Evolutionary conservation across 1,284 basidiomycete species (phyloP), one percentile per base, ranked within the genome.

Genomic region (Leccinum griseonigrum): DNA sequence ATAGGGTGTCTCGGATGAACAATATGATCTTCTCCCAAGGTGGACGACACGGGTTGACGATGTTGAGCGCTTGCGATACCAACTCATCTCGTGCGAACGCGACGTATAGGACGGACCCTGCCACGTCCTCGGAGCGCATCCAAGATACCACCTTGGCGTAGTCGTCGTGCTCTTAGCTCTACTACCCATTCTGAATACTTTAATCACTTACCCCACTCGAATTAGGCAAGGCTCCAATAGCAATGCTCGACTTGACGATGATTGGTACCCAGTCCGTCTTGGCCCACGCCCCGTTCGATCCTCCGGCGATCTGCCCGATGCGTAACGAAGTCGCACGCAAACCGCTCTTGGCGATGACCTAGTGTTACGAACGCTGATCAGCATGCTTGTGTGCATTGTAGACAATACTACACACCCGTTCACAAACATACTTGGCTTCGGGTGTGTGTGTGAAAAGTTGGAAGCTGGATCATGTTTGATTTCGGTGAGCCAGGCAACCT

Each of bases 371-470:
- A 16, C 3, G 7, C 26, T 56, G 6, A 51, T 10, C 7, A 38
- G 31, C 4, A 57, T 22, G 8, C 0, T 22, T 6, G 9, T 18
- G 32, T 31, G 4, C 18, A 10, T 1, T 3, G 14, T 6, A 34
- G 13, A 52, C 8, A 29, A 28, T 14, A 16, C 1, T 3, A 63
- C 64, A 8, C 34, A 64, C 64, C 50, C 54, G 40, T 48, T 66
- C 64, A 18, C 38, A 59, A 5, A 66, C 40, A 3, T 66, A 63
- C 36, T 66, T 63, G 31, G 40, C 40, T 10, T 50, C 63, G 1
- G 85, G 82, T 1, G 84, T 83, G 31, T 77, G 75, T 9, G 83
- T 81, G 63, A 78, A 81, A 10, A 86, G 68, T 26, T 75, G 74
- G 66, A 85, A 85, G 32, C 82, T 83, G 63, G 2, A 34, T 18